Evolutionary conservation across 2,329 filamentous ascomycete species (phyloP).

Genomic region (Fusarium citri): DNA sequence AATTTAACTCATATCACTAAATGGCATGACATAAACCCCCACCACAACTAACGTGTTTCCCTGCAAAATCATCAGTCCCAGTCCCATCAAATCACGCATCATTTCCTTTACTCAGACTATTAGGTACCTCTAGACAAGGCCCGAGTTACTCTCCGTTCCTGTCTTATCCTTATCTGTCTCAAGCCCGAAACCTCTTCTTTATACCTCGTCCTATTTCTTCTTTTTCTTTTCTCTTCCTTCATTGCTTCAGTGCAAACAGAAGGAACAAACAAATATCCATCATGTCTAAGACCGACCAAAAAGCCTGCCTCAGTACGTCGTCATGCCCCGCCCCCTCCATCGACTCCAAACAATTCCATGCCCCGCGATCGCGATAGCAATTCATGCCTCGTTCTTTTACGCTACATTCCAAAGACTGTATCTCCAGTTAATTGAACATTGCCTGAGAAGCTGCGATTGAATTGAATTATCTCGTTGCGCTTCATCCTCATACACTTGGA

Average conservation of each 20-base stretch:
- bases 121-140: conserved; percentile 10
- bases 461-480: conserved; percentile 60
- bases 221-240: conserved; percentile 28
- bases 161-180: conserved; percentile 36
- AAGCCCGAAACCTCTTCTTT: conserved; percentile 20
- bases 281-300: conserved; percentile 68
- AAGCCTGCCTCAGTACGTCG: conserved; percentile 71
- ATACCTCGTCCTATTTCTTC: conserved; percentile 26
- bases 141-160: conserved; percentile 28
- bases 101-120: conserved; percentile 36
- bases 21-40: conserved; percentile 45
- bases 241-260: conserved; percentile 28
- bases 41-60: conserved; percentile 45
- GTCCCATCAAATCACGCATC: conserved; percentile 50
- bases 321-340: conserved; percentile 48
- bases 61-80: conserved; percentile 39
- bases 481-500: conserved; percentile 68
- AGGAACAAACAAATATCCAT: conserved; percentile 40
- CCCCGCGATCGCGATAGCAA: conserved; percentile 36
- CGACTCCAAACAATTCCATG: conserved; percentile 40
- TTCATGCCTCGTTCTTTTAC: conserved; percentile 29
- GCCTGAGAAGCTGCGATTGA: conserved; percentile 37
- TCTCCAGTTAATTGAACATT: conserved; percentile 27
- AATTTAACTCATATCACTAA: conserved; percentile 22
- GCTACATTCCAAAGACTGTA: conserved; percentile 38